A percentile compares a stretch with the other conserved stretches of the same genome.
phyloP scores from a whole-genome alignment of 2,329 filamentous ascomycete species.

The Hirsutella rhossiliensis region DNA sequence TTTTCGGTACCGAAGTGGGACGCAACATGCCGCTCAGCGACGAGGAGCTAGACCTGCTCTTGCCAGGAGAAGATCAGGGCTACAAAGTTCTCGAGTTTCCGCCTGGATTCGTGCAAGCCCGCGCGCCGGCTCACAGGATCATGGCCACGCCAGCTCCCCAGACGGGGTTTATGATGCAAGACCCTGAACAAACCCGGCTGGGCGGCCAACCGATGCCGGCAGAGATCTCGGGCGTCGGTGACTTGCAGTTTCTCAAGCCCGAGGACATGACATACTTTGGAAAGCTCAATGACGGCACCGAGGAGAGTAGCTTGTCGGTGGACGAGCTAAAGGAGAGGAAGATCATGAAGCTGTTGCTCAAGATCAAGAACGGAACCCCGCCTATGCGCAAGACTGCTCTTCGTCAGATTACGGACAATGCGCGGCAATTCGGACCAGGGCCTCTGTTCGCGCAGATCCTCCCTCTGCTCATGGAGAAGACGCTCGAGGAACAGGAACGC shows the following conservation, averaged over 20 bases:
- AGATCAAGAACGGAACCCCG: slow-evolving; percentile 98
- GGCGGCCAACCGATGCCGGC: slow-evolving; percentile 87
- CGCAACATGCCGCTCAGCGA: slow-evolving; percentile 79
- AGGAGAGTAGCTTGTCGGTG: slow-evolving; percentile 83
- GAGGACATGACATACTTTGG: slow-evolving; percentile 99
- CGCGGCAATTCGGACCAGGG: slow-evolving; percentile 86
- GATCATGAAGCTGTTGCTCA: slow-evolving; percentile 92
- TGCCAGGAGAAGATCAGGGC: slow-evolving; percentile 78
- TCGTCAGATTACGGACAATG: slow-evolving; percentile 94
- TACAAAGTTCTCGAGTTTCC: slow-evolving; percentile 89
- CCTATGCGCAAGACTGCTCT: slow-evolving; percentile 98
- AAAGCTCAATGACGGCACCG: slow-evolving; percentile 86
- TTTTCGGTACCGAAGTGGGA: slow-evolving; percentile 68
- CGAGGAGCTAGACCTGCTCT: slow-evolving; percentile 84
- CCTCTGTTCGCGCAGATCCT: slow-evolving; percentile 96
- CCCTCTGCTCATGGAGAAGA: slow-evolving; percentile 95
- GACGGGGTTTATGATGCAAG: slow-evolving; percentile 93
- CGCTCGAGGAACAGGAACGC: slow-evolving; percentile 91
- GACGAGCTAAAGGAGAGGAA: slow-evolving; percentile 96
- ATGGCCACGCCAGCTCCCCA: slow-evolving; percentile 63
- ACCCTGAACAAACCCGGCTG: slow-evolving; percentile 71
- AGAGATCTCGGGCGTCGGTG: slow-evolving; percentile 90
- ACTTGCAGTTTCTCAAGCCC: slow-evolving; percentile 95
- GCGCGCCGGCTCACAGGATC: slow-evolving; percentile 63
- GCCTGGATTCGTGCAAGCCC: slow-evolving; percentile 78